These are phyloP conservation scores for Rhizopogon salebrosus DNA, from an alignment of 768 basidiomycete species.

Conservation along the genomic window DNA sequence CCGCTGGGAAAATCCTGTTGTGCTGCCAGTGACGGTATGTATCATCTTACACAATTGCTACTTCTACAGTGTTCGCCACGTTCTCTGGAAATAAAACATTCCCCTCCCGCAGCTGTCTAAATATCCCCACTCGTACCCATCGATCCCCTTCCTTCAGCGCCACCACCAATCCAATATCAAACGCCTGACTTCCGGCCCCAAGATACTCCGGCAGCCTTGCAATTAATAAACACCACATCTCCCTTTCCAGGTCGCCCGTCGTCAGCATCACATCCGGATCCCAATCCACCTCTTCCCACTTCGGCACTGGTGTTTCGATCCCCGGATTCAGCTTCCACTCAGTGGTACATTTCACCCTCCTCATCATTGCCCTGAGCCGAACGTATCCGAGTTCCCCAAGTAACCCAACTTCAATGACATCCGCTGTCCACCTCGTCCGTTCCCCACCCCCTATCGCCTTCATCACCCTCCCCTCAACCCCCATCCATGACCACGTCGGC, in stretches of 20 bases:
- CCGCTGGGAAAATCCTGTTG: no score
- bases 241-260: neutral
- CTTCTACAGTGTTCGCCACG: neutral
- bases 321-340: conserved; percentile 1
- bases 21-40: no score
- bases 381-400: neutral
- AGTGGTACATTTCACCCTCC: neutral
- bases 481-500: neutral
- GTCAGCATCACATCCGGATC: neutral
- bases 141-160: neutral
- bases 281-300: neutral
- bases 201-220: conserved; percentile 1
- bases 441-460: neutral
- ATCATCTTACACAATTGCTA: no score
- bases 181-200: neutral
- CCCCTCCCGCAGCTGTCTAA: conserved; percentile 1
- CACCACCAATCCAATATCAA: conserved; percentile 1
- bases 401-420: neutral
- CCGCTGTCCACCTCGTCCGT: neutral
- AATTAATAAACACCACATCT: neutral
- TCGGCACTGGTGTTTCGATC: neutral
- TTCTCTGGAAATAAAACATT: neutral
- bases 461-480: neutral
- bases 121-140: neutral
- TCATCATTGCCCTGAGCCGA: conserved; percentile 1